Conservation (phyloP, 164 flowering plant species). For the Sextonia rubra region DNA sequence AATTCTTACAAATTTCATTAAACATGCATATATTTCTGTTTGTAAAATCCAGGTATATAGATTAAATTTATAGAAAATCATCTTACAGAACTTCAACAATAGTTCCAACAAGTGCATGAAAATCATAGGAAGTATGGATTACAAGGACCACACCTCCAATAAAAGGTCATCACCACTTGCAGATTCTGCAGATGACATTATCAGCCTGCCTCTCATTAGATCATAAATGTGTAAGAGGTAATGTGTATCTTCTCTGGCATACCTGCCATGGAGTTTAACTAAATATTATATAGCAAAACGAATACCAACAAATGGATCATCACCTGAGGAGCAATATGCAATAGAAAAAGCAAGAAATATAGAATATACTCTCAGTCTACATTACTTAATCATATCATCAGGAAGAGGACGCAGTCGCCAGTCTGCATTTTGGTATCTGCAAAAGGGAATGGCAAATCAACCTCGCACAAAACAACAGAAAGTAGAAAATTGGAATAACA, state of each 20-base stretch:
- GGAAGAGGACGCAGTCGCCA: constrained; percentile 96
- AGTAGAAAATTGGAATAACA: not conserved
- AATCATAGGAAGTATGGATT: not conserved
- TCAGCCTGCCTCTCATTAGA: constrained; percentile 55
- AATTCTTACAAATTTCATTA: no score
- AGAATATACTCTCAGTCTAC: not conserved
- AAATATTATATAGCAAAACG: not conserved
- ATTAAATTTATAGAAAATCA: no score
- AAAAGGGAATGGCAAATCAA: constrained; percentile 8
- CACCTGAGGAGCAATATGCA: not conserved
- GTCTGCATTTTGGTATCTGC: constrained; percentile 98
- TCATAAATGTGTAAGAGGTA: constrained; percentile 86
- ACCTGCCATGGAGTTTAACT: constrained; percentile 39
- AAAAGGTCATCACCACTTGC: constrained; percentile 42
- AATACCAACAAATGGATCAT: not conserved
- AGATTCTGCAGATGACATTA: constrained; percentile 32
- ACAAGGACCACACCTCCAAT: constrained; percentile 42
- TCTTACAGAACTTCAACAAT: not conserved
- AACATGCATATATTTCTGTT: no score
- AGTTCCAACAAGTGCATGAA: not conserved
- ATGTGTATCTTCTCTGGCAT: constrained; percentile 98
- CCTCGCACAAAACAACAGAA: not conserved
- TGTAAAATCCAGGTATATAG: no score
- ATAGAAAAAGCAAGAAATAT: not conserved
- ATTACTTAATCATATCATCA: constrained; percentile 75